Evolutionary conservation across 2,329 filamentous ascomycete genomes (phyloP), one percentile per base, ranked within the genome.

Genomic region (Paecilomyces fulvus): DNA sequence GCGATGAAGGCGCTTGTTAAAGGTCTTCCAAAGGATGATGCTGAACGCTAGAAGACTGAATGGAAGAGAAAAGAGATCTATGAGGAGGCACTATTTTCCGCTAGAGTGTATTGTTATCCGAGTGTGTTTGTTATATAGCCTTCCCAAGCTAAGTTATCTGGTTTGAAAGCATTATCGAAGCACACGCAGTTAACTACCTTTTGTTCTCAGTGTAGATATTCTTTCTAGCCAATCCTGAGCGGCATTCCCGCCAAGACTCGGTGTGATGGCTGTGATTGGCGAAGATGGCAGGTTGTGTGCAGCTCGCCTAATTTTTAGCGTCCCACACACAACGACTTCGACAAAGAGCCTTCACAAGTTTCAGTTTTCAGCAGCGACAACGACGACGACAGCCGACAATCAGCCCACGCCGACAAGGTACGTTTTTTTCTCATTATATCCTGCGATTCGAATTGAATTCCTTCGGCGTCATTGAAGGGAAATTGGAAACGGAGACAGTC

Each of bases 351-450:
- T 68, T 61, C 59, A 59, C 54, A 55, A 64, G 60, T 61, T 70
- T 62, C 64, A 67, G 66, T 70, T 70, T 69, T 65, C 62, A 66
- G 63, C 66, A 65, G 67, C 66, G 70, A 73, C 70, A 69, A 70
- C 71, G 70, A 74, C 71, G 70, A 74, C 71, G 67, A 72, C 66
- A 70, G 72, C 65, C 68, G 72, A 73, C 72, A 66, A 73, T 72
- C 64, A 63, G 64, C 64, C 69, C 66, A 71, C 67, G 71, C 71
- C 73, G 72, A 74, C 73, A 75, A 75, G 73, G 73, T 75, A 70
- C 65, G 72, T 64, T 60, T 8, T 53, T 23, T 20, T 48, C 55
- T 9, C 20, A 11, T 53, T 25, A 25, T 28, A 11, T 51, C 4
- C 53, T 49, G n/a, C 28, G 33, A 50, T 52, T 21, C 17, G 2